Conservation (phyloP, 805 yeast genomes). For the Kodamaea jinghongensis region DNA sequence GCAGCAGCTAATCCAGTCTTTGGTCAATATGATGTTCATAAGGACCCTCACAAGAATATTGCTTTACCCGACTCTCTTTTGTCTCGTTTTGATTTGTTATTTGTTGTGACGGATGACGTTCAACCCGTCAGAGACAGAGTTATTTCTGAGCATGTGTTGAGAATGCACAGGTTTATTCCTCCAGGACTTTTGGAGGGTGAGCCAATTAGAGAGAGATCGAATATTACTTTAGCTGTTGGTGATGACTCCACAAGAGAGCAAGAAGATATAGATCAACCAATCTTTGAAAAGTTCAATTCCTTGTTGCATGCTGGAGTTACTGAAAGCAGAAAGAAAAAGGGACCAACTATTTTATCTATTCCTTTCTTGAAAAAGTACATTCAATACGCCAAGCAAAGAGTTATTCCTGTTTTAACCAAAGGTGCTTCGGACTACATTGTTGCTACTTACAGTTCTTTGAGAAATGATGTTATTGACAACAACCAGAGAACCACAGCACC, state of each 20-base stretch:
- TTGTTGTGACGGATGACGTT: conserved; percentile 94
- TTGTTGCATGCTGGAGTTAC: conserved; percentile 76
- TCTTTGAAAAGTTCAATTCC: conserved; percentile 84
- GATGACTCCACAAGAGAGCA: conserved; percentile 46
- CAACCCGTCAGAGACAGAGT: conserved; percentile 79
- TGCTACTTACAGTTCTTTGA: conserved; percentile 69
- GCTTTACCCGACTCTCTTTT: conserved; percentile 94
- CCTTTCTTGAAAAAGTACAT: conserved; percentile 88
- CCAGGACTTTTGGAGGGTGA: conserved; percentile 90
- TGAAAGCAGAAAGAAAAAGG: conserved; percentile 19
- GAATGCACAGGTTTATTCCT: conserved; percentile 88
- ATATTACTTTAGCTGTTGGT: conserved; percentile 79
- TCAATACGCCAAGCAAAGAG: conserved; percentile 88
- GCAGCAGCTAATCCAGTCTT: conserved; percentile 98
- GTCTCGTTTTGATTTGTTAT: conserved; percentile 93
- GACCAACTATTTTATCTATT: conserved; percentile 53
- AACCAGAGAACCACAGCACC: conserved; percentile 84
- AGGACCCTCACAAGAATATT: conserved; percentile 94
- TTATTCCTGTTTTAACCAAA: conserved; percentile 74
- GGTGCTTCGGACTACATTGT: conserved; percentile 81
- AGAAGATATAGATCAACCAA: conserved; percentile 47
- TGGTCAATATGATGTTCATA: conserved; percentile 94
- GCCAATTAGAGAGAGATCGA: conserved; percentile 78
- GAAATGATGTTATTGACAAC: conserved; percentile 65
- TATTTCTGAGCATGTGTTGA: conserved; percentile 89